Conservation (phyloP, 345 rosid genomes). For the Pugionium dolabratum region DNA sequence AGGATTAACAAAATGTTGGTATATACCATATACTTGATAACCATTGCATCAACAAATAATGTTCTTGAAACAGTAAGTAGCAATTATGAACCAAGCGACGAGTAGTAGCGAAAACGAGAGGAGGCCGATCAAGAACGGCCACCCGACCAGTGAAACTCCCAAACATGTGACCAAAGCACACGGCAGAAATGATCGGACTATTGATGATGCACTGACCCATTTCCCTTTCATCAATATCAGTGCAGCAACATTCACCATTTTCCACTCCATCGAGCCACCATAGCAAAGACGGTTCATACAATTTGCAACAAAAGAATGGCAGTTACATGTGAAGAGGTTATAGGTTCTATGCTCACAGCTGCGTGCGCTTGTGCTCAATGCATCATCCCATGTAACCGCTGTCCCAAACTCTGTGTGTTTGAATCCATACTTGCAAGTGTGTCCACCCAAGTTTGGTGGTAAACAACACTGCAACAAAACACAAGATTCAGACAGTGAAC, state of each 20-base stretch:
- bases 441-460: slow-evolving; percentile 69
- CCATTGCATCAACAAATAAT: slow-evolving; percentile 47
- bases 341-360: slow-evolving; percentile 72
- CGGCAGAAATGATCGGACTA: slow-evolving; percentile 76
- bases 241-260: slow-evolving; percentile 72
- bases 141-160: slow-evolving; percentile 63
- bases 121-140: slow-evolving; percentile 83
- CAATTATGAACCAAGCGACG: slow-evolving; percentile 65
- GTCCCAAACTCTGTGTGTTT: slow-evolving; percentile 70
- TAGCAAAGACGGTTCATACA: slow-evolving; percentile 78
- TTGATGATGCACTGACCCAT: slow-evolving; percentile 62
- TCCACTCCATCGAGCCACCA: slow-evolving; percentile 79
- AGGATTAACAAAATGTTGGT: slow-evolving; percentile 21
- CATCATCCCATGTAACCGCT: slow-evolving; percentile 82
- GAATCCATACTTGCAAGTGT: slow-evolving; percentile 76
- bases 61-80: slow-evolving; percentile 61
- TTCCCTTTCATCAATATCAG: slow-evolving; percentile 62
- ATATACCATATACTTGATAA: not conserved
- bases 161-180: slow-evolving; percentile 54
- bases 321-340: slow-evolving; percentile 93
- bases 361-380: slow-evolving; percentile 51
- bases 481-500: slow-evolving; percentile 6
- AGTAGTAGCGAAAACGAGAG: slow-evolving; percentile 63
- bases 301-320: slow-evolving; percentile 79
- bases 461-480: slow-evolving; percentile 71